Evolutionary conservation across 2,329 filamentous ascomycete species (phyloP).

Genomic region (Cytospora schulzeri): DNA sequence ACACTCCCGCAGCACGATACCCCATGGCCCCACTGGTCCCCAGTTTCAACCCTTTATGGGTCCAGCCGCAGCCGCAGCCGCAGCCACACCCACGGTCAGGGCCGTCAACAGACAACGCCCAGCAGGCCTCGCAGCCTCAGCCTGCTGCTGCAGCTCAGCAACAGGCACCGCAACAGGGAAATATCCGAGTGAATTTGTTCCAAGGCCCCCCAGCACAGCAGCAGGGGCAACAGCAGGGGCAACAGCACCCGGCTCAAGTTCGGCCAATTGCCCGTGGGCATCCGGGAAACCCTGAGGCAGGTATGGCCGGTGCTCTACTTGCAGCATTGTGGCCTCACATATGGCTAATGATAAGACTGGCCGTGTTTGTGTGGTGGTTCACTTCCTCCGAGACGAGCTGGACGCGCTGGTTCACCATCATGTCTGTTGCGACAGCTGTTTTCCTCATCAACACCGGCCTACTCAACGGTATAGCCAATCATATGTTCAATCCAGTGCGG

Average conservation of each 20-base stretch:
- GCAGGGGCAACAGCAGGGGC: neutral
- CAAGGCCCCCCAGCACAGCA: slow-evolving; percentile 19
- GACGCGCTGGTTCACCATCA: slow-evolving; percentile 60
- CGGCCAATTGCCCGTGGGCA: slow-evolving; percentile 32
- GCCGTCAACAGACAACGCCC: slow-evolving; percentile 13
- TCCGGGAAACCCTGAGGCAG: slow-evolving; percentile 42
- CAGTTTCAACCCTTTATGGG: slow-evolving; percentile 31
- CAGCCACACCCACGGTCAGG: slow-evolving; percentile 34
- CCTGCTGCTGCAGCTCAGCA: slow-evolving; percentile 10
- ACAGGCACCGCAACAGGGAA: slow-evolving; percentile 21
- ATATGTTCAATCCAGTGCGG: slow-evolving; percentile 58
- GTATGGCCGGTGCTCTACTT: slow-evolving; percentile 39
- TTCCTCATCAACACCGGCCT: slow-evolving; percentile 63
- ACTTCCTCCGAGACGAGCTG: slow-evolving; percentile 60
- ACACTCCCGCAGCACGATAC: slow-evolving; percentile 37
- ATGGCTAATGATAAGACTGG: slow-evolving; percentile 61
- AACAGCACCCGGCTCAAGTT: slow-evolving; percentile 16
- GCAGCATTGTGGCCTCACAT: slow-evolving; percentile 60
- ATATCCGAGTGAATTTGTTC: slow-evolving; percentile 17
- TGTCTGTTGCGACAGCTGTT: slow-evolving; percentile 55
- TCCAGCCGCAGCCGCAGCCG: slow-evolving; percentile 28
- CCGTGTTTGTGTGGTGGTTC: slow-evolving; percentile 66
- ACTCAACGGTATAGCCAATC: slow-evolving; percentile 57
- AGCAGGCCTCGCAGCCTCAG: slow-evolving; percentile 31
- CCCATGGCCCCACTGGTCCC: neutral